Conservation (phyloP, 2,329 filamentous ascomycete species). For the Penicillium sp. region DNA sequence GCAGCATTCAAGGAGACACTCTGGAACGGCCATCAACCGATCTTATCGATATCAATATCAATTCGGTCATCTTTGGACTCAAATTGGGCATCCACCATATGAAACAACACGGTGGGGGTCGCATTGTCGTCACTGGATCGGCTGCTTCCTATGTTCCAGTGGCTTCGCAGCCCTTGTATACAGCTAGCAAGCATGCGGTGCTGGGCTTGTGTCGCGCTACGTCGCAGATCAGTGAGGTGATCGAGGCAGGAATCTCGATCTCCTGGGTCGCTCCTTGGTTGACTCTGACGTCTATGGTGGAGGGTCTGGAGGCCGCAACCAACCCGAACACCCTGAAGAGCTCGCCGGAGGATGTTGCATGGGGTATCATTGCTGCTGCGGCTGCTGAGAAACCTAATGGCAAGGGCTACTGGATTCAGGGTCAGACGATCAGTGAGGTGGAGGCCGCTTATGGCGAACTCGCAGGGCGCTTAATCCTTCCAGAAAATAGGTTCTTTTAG, state of each 20-base stretch:
- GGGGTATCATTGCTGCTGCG: slow-evolving; percentile 14
- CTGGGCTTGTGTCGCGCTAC: slow-evolving; percentile 18
- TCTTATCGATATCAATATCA: slow-evolving; percentile 12
- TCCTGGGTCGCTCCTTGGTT: slow-evolving; percentile 21
- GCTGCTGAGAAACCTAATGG: slow-evolving; percentile 10
- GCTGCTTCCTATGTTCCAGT: slow-evolving; percentile 20
- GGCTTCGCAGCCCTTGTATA: slow-evolving; percentile 20
- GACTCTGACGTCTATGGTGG: slow-evolving; percentile 19
- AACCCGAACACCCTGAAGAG: slow-evolving; percentile 10
- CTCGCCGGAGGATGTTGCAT: slow-evolving; percentile 16
- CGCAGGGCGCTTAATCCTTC: slow-evolving; percentile 12
- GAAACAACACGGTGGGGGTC: slow-evolving; percentile 15
- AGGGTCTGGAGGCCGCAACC: slow-evolving; percentile 7
- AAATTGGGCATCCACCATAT: slow-evolving; percentile 19
- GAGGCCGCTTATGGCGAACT: slow-evolving; percentile 16
- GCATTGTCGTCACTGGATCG: slow-evolving; percentile 16
- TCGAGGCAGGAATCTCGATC: slow-evolving; percentile 9
- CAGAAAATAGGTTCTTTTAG: slow-evolving; percentile 13
- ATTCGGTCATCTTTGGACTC: slow-evolving; percentile 15
- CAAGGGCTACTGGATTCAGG: slow-evolving; percentile 23
- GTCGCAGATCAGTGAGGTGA: slow-evolving; percentile 11
- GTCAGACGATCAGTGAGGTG: slow-evolving; percentile 14
- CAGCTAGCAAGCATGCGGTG: slow-evolving; percentile 19
- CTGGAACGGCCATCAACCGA: slow-evolving; percentile 9
- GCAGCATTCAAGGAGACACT: background rate